Conservation (phyloP, 495 filamentous ascomycete genomes). For the Cercophora samala region DNA sequence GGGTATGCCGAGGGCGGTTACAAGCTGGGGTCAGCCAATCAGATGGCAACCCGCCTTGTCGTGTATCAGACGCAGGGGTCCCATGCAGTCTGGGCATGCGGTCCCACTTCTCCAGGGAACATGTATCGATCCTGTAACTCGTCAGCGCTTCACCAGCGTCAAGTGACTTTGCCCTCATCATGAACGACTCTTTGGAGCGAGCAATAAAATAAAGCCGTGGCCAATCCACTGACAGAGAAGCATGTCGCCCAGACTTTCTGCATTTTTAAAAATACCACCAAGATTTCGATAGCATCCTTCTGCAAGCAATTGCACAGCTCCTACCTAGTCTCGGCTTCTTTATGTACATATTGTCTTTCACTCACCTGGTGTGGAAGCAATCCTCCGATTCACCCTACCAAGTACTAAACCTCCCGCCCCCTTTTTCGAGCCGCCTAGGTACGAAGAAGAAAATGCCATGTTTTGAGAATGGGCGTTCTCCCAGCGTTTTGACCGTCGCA, state of each 20-base stretch:
- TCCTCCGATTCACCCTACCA: neutral
- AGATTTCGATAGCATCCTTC: neutral
- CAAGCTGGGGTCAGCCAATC: constrained; percentile 37
- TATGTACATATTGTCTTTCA: neutral
- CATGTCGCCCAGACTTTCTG: neutral
- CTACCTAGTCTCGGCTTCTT: too few relatives aligned
- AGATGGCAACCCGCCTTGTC: constrained; percentile 21
- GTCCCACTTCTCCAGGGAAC: constrained; percentile 16
- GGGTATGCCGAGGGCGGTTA: constrained; percentile 44
- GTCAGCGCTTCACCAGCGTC: constrained; percentile 31
- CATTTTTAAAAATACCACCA: neutral
- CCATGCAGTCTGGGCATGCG: constrained; percentile 9
- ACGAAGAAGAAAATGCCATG: neutral
- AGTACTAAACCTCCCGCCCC: neutral
- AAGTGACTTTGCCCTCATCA: constrained; percentile 23
- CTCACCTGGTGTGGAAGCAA: neutral
- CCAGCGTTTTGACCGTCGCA: neutral
- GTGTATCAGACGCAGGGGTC: constrained; percentile 24
- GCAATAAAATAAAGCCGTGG: neutral
- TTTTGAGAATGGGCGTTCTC: constrained; percentile 2
- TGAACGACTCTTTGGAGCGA: constrained; percentile 1
- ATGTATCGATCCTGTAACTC: constrained; percentile 31
- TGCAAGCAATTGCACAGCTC: neutral
- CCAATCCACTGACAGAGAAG: neutral
- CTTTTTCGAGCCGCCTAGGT: neutral